Evolutionary conservation across 2,329 filamentous ascomycete species (phyloP), one percentile per base, ranked within the genome.

Genomic region (Cladophialophora psammophila): DNA sequence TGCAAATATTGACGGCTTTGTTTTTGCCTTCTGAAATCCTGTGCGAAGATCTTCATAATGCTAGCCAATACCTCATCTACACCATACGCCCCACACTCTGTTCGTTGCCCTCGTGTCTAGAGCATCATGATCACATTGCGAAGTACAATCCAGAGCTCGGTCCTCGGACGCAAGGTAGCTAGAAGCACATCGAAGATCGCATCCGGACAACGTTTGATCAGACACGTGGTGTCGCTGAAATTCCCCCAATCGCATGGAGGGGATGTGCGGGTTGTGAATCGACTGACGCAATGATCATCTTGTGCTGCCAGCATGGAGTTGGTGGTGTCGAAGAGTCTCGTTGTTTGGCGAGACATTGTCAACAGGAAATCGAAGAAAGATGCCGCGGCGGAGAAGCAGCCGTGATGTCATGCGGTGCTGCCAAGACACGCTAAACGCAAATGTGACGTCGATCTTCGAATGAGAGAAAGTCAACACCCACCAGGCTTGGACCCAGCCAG

Each of bases 181-280:
- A 50, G 45, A 50, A 50, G 45, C 45, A 12, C 45, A 50, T 50
- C 45, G 45, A 50, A 50, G 45, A 50, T 50, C 45, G 45, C 10
- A 20, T 10, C 45, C 8, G 10, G 45, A 31, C 40, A 42, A 42
- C 40, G 15, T n/a, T 18, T 9, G 15, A 18, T 13, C 15, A 31
- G 18, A 50, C 45, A 50, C 45, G 45, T 50, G 45, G 45, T 50
- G 26, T 26, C 18, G 45, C 45, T 50, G 45, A 20, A 50, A 18
- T 31, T 13, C 26, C 45, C 18, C 45, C 45, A 50, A 50, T 50
- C 3, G 26, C 10, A 5, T 31, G 20, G 45, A 20, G 18, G 2
- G 1, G 7, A 26, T 31, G 18, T 18, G 45, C 45, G 13, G 26
- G 45, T 9, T 9, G 12, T 18, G 45, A 26, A 20, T 50, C 45